Evolutionary conservation across 352 stramenopile species (phyloP), one percentile per base, ranked within the genome.

Genomic region (Thraustochytrium sp.): DNA sequence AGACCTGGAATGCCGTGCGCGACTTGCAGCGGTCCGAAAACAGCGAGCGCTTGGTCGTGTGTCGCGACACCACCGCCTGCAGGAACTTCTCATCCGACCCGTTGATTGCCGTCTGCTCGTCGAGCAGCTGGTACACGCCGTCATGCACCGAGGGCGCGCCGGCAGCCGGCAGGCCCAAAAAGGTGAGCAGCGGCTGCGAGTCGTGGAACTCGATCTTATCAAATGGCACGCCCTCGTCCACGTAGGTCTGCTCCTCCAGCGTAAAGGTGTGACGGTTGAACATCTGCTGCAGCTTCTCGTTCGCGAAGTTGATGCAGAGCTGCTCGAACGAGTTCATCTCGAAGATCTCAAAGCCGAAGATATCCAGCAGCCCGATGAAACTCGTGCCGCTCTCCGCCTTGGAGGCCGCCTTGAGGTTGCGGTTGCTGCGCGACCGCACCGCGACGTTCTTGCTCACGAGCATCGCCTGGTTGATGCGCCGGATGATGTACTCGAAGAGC

Each of bases 401-500:
- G 89, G 65, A 89, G 34, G 37, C 54, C 9, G 42, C 49, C 23
- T 23, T 44, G 44, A 82, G 26, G 21, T 36, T 9, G 2, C 48
- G 48, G 64, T 42, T 23, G 74, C 82, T 34, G 2, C 34, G 72
- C 38, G 74, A 56, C n/a, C 74, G 48, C 4, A 46, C 46, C 5
- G 74, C 53, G 29, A 55, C 5, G 42, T 46, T 53, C 21, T 53
- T 8, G 90, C 89, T 2, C 85, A 90, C 40, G 90, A 91, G 36
- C 91, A 95, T 76, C 93, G 90, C 48, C 88, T 87, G 89, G 86
- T 98, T 98, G 87, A 98, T 96, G 42, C 91, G 89, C 53, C 90
- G 87, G 61, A 98, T 94, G 8, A 98, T 90, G 88, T 96, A 98
- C 2, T 94, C 89, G 84, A 99, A 98, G 16, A 98, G 87, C 29